Percentiles rank a stretch among this genome's conserved stretches.
Evolutionary conservation across 2,329 filamentous ascomycete genomes (phyloP).

Genomic region (Rachicladosporium sp.): DNA sequence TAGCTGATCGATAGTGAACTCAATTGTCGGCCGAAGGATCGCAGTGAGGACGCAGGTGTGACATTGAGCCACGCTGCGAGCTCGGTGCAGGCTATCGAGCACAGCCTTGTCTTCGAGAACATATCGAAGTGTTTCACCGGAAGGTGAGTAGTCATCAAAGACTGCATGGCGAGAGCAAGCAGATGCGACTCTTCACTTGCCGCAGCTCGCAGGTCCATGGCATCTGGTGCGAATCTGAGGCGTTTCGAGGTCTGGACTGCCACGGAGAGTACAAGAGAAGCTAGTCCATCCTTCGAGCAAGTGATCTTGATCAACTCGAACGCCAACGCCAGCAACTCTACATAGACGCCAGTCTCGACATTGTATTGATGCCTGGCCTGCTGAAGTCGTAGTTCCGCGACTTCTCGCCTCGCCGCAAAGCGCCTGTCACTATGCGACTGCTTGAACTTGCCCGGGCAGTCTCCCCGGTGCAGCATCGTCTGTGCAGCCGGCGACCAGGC

Average conservation of each 20-base stretch:
- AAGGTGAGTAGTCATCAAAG: not conserved
- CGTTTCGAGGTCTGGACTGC: not conserved
- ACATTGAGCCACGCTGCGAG: not conserved
- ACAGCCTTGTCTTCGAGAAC: conserved; percentile 1
- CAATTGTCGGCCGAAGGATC: not conserved
- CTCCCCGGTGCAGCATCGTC: not conserved
- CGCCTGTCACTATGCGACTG: not conserved
- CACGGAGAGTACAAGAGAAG: not conserved
- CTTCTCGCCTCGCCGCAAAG: not conserved
- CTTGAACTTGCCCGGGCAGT: not conserved
- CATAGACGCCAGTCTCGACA: not conserved
- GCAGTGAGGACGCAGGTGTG: not conserved
- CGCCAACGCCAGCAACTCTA: not conserved
- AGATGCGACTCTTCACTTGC: not conserved
- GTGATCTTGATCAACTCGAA: not conserved
- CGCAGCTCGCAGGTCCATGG: not conserved
- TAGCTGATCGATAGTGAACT: not conserved
- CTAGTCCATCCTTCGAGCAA: not conserved
- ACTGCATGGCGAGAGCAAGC: not conserved
- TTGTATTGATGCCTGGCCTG: not conserved
- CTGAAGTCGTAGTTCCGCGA: not conserved
- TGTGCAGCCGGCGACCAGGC: not conserved
- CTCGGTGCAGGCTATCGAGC: not conserved
- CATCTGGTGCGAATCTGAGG: not conserved
- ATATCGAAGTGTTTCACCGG: not conserved